These are phyloP conservation scores for Fusarium ambrosium DNA, from an alignment of 2,329 filamentous ascomycete genomes.

Conservation along the genomic window DNA sequence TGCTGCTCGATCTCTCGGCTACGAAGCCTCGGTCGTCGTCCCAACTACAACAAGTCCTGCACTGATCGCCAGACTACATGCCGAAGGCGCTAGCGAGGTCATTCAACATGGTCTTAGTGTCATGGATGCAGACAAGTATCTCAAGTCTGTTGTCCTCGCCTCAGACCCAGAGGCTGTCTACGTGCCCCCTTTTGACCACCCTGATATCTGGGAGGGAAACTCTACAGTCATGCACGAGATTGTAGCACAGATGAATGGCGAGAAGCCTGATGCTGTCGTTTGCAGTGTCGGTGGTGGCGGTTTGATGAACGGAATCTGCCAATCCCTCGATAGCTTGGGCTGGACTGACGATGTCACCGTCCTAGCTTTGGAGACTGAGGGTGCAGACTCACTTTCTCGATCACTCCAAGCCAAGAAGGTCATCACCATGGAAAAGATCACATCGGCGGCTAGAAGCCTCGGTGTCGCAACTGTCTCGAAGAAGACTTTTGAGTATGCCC, in stretches of 20 bases:
- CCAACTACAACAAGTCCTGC: conserved; percentile 73
- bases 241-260: conserved; percentile 66
- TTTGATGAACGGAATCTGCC: conserved; percentile 79
- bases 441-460: conserved; percentile 77
- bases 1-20: conserved; percentile 72
- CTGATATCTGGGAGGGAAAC: conserved; percentile 76
- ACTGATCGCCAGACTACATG: conserved; percentile 77
- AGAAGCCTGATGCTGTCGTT: conserved; percentile 75
- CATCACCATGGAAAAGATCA: conserved; percentile 76
- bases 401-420: conserved; percentile 67
- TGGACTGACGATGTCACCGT: conserved; percentile 58
- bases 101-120: conserved; percentile 76
- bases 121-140: conserved; percentile 76
- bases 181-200: conserved; percentile 76
- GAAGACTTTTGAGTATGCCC: conserved; percentile 51
- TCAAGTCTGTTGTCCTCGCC: conserved; percentile 66
- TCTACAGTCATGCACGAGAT: conserved; percentile 66
- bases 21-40: conserved; percentile 79
- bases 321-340: conserved; percentile 64
- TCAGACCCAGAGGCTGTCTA: conserved; percentile 63
- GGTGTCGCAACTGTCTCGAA: conserved; percentile 77
- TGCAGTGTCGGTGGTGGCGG: conserved; percentile 87
- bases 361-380: conserved; percentile 79
- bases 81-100: conserved; percentile 73
- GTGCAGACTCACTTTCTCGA: conserved; percentile 75